Evolutionary conservation across 1,284 basidiomycete genomes (phyloP).

Genomic region (Macrocystidia cucumis): DNA sequence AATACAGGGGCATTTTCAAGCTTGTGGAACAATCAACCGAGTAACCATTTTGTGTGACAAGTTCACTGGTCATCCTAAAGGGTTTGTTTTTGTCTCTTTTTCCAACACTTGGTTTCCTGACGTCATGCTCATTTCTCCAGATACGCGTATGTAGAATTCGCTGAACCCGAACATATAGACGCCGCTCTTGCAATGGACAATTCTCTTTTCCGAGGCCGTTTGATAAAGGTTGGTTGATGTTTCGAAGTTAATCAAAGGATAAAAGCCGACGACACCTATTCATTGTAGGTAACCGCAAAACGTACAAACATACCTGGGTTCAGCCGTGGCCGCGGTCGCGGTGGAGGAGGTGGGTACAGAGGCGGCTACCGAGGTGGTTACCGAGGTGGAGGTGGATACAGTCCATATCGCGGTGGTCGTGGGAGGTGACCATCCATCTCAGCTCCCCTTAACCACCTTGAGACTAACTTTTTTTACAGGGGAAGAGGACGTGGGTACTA

Average conservation of each 20-base stretch:
- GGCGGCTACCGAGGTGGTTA: conserved; percentile 69
- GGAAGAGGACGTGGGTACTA: conserved; percentile 66
- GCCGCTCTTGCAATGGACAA: conserved; percentile 95
- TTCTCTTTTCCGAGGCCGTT: conserved; percentile 86
- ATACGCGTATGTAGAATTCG: conserved; percentile 98
- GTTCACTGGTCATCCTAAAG: conserved; percentile 99
- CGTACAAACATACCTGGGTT: conserved; percentile 91
- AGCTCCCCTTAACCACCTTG: conserved; percentile 1
- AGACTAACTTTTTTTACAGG: conserved; percentile 25
- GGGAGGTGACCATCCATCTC: conserved; percentile 58
- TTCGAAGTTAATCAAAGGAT: background rate
- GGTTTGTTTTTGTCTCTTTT: conserved; percentile 57
- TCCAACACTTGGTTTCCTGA: too few relatives aligned
- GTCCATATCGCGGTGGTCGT: conserved; percentile 71
- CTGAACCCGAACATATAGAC: conserved; percentile 89
- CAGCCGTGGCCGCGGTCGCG: conserved; percentile 74
- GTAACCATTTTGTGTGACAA: conserved; percentile 99
- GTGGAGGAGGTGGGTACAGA: conserved; percentile 61
- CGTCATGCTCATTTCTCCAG: conserved; percentile 43
- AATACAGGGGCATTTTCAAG: conserved; percentile 95
- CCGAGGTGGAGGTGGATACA: conserved; percentile 62
- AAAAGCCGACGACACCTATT: conserved; percentile 1
- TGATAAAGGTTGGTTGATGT: conserved; percentile 70
- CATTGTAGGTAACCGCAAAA: conserved; percentile 76
- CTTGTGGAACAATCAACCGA: conserved; percentile 97